Percentiles rank a stretch among this genome's conserved stretches.
Conservation (phyloP, 108 stramenopile species). For the Nitzschia sp. region DNA sequence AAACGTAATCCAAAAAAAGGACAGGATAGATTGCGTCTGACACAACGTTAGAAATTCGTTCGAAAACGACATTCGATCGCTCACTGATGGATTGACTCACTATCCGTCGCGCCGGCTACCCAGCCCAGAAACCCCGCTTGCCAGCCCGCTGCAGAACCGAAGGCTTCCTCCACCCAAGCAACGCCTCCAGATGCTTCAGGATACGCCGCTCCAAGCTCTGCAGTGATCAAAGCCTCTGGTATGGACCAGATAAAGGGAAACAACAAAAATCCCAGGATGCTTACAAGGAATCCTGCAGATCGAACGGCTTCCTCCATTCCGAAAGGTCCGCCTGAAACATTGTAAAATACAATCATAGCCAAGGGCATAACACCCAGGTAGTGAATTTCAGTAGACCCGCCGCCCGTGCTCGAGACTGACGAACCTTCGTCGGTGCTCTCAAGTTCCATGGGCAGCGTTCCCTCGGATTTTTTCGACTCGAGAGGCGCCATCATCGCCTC, state of each 20-base stretch:
- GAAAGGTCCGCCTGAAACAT: slow-evolving; percentile 88
- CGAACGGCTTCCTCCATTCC: slow-evolving; percentile 86
- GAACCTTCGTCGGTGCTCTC: neutral
- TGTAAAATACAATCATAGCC: slow-evolving; percentile 90
- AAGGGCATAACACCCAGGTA: slow-evolving; percentile 48
- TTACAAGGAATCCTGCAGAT: slow-evolving; percentile 76
- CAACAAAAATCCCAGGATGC: slow-evolving; percentile 73
- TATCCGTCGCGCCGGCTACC: slow-evolving; percentile 87
- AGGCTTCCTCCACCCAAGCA: slow-evolving; percentile 90
- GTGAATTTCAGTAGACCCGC: neutral
- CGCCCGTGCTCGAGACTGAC: neutral
- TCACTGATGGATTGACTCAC: too few relatives aligned
- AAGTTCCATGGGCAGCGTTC: neutral
- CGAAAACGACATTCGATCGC: neutral
- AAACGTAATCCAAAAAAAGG: slow-evolving; percentile 75
- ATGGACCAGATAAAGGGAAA: slow-evolving; percentile 87
- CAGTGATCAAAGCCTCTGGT: slow-evolving; percentile 88
- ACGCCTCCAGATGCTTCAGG: slow-evolving; percentile 87
- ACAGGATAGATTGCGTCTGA: slow-evolving; percentile 74
- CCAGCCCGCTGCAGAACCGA: slow-evolving; percentile 75
- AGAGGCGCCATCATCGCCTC: too few relatives aligned
- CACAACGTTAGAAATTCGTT: neutral
- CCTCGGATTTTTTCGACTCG: too few relatives aligned
- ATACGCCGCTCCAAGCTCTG: slow-evolving; percentile 78
- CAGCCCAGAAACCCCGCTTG: slow-evolving; percentile 85